Evolutionary conservation across 345 rosid species (phyloP).

Genomic region (Atalantia buxifolia): DNA sequence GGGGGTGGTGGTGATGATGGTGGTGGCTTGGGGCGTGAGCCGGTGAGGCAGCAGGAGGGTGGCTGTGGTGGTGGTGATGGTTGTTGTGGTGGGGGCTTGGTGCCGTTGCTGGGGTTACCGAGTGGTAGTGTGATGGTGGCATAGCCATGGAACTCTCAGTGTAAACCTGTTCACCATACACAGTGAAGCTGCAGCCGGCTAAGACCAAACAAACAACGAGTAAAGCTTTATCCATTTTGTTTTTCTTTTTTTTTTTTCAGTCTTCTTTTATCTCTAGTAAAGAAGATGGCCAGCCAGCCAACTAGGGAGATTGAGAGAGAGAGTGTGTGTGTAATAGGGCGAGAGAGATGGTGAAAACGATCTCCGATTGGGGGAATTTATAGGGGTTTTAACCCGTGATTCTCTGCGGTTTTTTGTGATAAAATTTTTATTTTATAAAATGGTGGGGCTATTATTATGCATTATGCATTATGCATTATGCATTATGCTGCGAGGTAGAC

Average conservation of each 20-base stretch:
- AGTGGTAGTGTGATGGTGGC: conserved; percentile 22
- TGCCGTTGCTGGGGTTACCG: conserved; percentile 23
- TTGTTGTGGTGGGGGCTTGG: conserved; percentile 36
- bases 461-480: no score
- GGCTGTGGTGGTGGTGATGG: conserved; percentile 28
- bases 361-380: conserved; percentile 17
- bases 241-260: no score
- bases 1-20: conserved; percentile 8
- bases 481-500: no score
- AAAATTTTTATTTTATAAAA: background rate
- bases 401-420: conserved; percentile 24
- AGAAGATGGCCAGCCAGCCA: no score
- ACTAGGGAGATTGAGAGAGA: background rate
- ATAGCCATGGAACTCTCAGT: conserved; percentile 4
- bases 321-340: background rate
- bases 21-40: conserved; percentile 24
- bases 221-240: conserved; percentile 36
- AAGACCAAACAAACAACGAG: conserved; percentile 27
- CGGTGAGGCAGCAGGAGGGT: conserved; percentile 21
- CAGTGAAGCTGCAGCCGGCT: conserved; percentile 36
- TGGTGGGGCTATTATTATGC: background rate
- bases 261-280: no score
- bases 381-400: conserved; percentile 28
- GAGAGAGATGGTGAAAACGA: no score
- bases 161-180: conserved; percentile 21